Conservation (phyloP, 177 flowering plant genomes). For the Vitis hybrid region DNA sequence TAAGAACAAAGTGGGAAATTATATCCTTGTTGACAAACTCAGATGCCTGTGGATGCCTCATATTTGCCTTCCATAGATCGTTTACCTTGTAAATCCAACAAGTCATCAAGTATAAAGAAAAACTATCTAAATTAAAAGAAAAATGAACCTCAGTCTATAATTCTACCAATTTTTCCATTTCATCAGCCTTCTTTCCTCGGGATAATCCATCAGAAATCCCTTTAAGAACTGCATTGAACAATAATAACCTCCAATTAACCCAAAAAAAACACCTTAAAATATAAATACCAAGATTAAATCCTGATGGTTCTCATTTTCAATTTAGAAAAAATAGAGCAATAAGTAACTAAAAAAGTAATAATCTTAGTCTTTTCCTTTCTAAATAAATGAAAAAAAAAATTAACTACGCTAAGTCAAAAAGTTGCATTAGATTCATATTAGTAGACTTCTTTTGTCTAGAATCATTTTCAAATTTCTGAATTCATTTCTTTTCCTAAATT, state of each 20-base stretch:
- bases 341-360: no score
- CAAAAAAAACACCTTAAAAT: neutral
- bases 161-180: slow-evolving; percentile 70
- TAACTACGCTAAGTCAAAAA: no score
- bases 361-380: no score
- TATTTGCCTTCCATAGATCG: slow-evolving; percentile 66
- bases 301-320: neutral
- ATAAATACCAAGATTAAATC: neutral
- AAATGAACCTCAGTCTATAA: neutral
- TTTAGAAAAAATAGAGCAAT: neutral
- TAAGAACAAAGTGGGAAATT: slow-evolving; percentile 85
- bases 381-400: no score
- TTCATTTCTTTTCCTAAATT: no score
- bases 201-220: slow-evolving; percentile 86
- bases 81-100: slow-evolving; percentile 35
- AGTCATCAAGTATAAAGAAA: neutral
- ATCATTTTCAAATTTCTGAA: no score
- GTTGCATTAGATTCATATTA: no score
- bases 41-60: slow-evolving; percentile 63
- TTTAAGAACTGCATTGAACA: slow-evolving; percentile 59
- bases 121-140: neutral
- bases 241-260: neutral
- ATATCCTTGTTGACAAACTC: slow-evolving; percentile 69
- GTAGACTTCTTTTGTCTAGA: no score
- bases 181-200: slow-evolving; percentile 80